Conservation (phyloP, 2,329 filamentous ascomycete species). For the Fusarium siculi region DNA sequence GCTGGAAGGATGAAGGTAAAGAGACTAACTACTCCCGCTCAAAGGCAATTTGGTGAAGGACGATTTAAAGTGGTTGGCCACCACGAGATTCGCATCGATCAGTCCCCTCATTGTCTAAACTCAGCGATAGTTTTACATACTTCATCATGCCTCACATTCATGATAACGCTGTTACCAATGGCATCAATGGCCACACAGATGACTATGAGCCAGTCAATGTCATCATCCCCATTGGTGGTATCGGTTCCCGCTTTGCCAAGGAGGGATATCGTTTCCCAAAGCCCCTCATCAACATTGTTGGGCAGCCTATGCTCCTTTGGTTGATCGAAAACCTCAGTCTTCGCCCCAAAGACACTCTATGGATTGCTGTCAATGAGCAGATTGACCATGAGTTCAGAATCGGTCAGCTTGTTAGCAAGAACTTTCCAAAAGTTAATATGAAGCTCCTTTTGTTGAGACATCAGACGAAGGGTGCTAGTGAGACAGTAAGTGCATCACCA, state of each 20-base stretch:
- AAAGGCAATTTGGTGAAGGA: background rate
- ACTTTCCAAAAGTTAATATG: background rate
- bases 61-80: background rate
- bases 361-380: background rate
- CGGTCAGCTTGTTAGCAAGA: background rate
- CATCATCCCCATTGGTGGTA: background rate
- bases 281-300: background rate
- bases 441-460: background rate
- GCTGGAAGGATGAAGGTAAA: background rate
- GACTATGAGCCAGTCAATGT: slow-evolving; percentile 1
- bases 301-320: background rate
- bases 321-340: background rate
- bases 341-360: background rate
- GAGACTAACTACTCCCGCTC: background rate
- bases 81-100: background rate
- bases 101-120: background rate
- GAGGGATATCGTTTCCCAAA: slow-evolving; percentile 1
- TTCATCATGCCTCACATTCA: background rate
- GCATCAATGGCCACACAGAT: background rate
- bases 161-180: background rate
- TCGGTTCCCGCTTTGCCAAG: background rate
- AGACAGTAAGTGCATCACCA: background rate
- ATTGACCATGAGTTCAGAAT: slow-evolving; percentile 3
- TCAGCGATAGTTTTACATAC: background rate
- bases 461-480: background rate